Evolutionary conservation across 164 flowering plant genomes (phyloP), one percentile per base, ranked within the genome.

Genomic region (Kalanchoe fedtschenkoi): DNA sequence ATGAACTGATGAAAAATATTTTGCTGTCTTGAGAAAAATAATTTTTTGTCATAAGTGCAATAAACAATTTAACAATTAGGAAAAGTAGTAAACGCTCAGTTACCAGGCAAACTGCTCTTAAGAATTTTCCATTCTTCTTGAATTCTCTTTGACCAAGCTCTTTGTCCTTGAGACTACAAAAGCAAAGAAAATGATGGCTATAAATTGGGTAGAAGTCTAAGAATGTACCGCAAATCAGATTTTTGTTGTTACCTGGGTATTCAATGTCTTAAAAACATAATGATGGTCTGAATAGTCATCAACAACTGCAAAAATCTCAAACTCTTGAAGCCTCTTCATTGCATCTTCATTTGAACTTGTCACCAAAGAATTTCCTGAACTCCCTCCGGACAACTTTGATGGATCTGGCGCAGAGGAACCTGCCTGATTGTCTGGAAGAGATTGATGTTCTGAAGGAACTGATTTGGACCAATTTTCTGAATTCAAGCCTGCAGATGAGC

Each of bases 111-210:
- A 71, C 81, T 80, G 28, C 75, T 81, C 75, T 85, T 78, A 64
- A 89, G 67, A 54, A 82, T 84, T 74, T 63, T 82, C 97, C 97
- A 89, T 68, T 89, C 91, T 9, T 83, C 84, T 71, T 83, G 88
- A 39, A 85, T 71, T 70, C 62, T 79, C 72, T 81, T 87, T 16
- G 74, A 65, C 91, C 88, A 89, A 55, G 21, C 60, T 59, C 62
- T 75, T 38, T 79, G 34, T 59, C 62, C 74, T 38, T 79, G 34
- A 19, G 76, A 72, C 82, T 80, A 66, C 14, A 32, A 72, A 51
- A 71, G 56, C 24, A 26, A 30, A 76, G 46, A 70, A 57, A 33
- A 28, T 8, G 8, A 58, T 3, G 1, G 55, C 57, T 17, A 55
- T 1, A 9, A 21, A 39, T 24, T 15, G 34, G 33, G 56, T 37